Base-by-base conservation (phyloP, 2,329 filamentous ascomycete species). In the Fonsecaea monophora region DNA sequence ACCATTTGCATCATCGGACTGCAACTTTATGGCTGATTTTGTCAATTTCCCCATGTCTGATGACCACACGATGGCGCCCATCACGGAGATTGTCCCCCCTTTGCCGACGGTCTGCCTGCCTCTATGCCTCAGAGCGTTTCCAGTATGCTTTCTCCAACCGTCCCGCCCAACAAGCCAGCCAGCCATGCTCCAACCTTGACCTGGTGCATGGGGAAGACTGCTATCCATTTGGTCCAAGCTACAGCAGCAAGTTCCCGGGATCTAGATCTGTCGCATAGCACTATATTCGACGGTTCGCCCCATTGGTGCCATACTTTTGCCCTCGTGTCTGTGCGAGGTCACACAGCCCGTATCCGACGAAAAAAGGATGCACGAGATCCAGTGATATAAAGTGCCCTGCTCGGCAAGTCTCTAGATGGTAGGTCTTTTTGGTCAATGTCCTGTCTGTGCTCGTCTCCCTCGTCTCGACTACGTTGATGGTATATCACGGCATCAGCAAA, bases 211-310 rank as follows among this genome's bases (percentile, higher is more conserved):
- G 45, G 42, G 25, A 25, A 48, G 53, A 34, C 18, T 32, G 25
- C 21, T 48, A 12, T 61, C 45, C 50, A 38, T 53, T 53, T 12
- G 59, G 10, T 53, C 12, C 32, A 61, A 35, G 59, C 32, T 61
- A 48, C 59, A 40, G 42, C 30, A 30, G 35, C 59, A 61, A 13
- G 42, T n/a, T 12, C 40, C 18, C 21, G 48, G 45, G 10, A 42
- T 45, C 50, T 56, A 55, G 60, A 62, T 62, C 53, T 62, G 53
- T 61, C 59, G 42, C 35, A 61, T 35, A 40, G 59, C 59, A 53
- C 13, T n/a, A 30, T 50, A 2, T n/a, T 12, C 32, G n/a, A 61
- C 37, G 8, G 15, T 15, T 48, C n/a, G 25, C 25, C 53, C 37
- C 38, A 62, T 62, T 62, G 60, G 60, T 62, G 50, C 4, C 13